Percentiles rank a stretch among this genome's conserved stretches.
Evolutionary conservation across 2,329 filamentous ascomycete species (phyloP).

Genomic region (Colletotrichum shisoi): DNA sequence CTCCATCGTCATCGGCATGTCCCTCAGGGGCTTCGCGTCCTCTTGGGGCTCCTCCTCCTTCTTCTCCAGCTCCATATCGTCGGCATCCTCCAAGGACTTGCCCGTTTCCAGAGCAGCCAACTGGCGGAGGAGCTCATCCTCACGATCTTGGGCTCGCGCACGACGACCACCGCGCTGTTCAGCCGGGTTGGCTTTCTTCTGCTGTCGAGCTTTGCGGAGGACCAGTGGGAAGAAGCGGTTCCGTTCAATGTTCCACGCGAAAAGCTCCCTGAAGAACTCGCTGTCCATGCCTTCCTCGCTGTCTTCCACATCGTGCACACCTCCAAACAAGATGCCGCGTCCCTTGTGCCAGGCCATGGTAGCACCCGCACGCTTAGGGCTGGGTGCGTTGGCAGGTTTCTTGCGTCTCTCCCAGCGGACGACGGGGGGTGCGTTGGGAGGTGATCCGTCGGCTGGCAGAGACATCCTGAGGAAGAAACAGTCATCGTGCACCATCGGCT

Average conservation of each 20-base stretch:
- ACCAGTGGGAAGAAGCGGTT: constrained; percentile 91
- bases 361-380: constrained; percentile 81
- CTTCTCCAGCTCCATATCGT: constrained; percentile 60
- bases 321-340: constrained; percentile 90
- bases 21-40: constrained; percentile 65
- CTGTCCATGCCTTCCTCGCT: constrained; percentile 95
- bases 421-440: constrained; percentile 70
- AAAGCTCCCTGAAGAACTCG: constrained; percentile 93
- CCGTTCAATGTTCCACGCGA: constrained; percentile 92
- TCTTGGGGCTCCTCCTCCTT: constrained; percentile 60
- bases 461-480: constrained; percentile 90
- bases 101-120: constrained; percentile 85
- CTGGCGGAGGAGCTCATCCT: constrained; percentile 88
- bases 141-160: constrained; percentile 84
- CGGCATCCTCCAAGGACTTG: constrained; percentile 64
- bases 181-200: constrained; percentile 66
- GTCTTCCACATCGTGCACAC: constrained; percentile 90
- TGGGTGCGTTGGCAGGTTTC: constrained; percentile 87
- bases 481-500: constrained; percentile 91
- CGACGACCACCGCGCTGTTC: constrained; percentile 68
- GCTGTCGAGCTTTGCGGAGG: constrained; percentile 75
- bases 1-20: constrained; percentile 75
- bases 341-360: constrained; percentile 97
- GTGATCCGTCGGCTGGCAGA: constrained; percentile 72
- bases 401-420: constrained; percentile 94